Evolutionary conservation across 2,329 filamentous ascomycete genomes (phyloP).

Genomic region (Talaromyces sp.): DNA sequence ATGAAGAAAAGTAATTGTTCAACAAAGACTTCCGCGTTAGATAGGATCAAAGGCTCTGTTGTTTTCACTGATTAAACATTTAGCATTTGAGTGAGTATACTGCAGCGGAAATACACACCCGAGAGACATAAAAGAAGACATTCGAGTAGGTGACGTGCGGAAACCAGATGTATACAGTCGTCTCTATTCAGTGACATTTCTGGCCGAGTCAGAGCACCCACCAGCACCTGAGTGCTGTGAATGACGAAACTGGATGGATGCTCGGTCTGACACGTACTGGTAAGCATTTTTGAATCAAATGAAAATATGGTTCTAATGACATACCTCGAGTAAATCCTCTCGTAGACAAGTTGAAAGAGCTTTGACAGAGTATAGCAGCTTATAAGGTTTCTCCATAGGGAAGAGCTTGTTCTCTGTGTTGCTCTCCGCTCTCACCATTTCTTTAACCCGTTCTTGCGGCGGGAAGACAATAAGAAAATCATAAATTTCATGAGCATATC

Average conservation of each 20-base stretch:
- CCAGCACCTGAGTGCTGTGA: slow-evolving; percentile 53
- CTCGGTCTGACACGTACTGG: slow-evolving; percentile 23
- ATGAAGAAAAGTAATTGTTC: slow-evolving; percentile 37
- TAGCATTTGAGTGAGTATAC: not conserved
- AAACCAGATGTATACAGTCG: slow-evolving; percentile 47
- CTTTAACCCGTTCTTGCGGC: slow-evolving; percentile 60
- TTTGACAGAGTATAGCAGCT: slow-evolving; percentile 69
- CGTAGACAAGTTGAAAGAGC: slow-evolving; percentile 63
- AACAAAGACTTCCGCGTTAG: slow-evolving; percentile 37
- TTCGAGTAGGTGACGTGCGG: slow-evolving; percentile 56
- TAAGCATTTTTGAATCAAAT: not conserved
- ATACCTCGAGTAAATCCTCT: slow-evolving; percentile 39
- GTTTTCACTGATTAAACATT: slow-evolving; percentile 25
- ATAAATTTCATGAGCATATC: slow-evolving; percentile 68
- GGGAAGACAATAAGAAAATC: slow-evolving; percentile 69
- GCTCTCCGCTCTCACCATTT: slow-evolving; percentile 54
- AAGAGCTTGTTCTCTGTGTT: slow-evolving; percentile 63
- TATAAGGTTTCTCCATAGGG: slow-evolving; percentile 66
- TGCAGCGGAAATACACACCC: slow-evolving; percentile 41
- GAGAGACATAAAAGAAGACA: slow-evolving; percentile 55
- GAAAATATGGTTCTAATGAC: not conserved
- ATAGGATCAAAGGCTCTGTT: slow-evolving; percentile 28
- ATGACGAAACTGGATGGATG: slow-evolving; percentile 37
- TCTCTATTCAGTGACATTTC: slow-evolving; percentile 50
- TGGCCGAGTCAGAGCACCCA: slow-evolving; percentile 59